Conservation (phyloP, 768 basidiomycete species). For the Pisolithus sp. region DNA sequence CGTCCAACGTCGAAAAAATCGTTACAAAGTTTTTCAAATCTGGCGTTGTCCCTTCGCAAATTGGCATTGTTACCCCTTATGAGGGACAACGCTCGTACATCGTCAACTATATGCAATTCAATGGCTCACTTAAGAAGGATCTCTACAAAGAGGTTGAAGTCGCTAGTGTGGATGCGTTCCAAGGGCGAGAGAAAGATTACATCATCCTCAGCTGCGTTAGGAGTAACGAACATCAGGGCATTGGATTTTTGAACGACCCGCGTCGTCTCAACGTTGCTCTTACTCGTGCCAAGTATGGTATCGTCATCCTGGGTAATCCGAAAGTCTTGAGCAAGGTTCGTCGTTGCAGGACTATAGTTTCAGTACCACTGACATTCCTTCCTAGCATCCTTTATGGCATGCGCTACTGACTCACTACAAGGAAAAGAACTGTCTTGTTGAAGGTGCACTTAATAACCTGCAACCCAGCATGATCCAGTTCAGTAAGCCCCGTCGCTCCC, state of each 20-base stretch:
- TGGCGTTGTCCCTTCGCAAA: constrained; percentile 90
- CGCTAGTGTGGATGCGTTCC: constrained; percentile 98
- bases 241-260: constrained; percentile 98
- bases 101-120: constrained; percentile 99
- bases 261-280: constrained; percentile 94
- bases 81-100: constrained; percentile 98
- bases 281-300: constrained; percentile 95
- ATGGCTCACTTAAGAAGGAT: constrained; percentile 98
- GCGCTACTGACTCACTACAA: constrained; percentile 98
- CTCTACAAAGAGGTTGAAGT: constrained; percentile 99
- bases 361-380: constrained; percentile 9
- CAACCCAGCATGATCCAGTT: constrained; percentile 99
- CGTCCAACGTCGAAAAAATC: constrained; percentile 99
- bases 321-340: constrained; percentile 97
- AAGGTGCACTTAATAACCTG: constrained; percentile 92
- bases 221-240: constrained; percentile 99
- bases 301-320: constrained; percentile 99
- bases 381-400: constrained; percentile 95
- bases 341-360: constrained; percentile 2
- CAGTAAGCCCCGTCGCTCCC: constrained; percentile 89
- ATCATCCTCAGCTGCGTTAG: constrained; percentile 97
- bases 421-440: constrained; percentile 88
- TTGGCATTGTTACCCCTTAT: constrained; percentile 98
- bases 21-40: constrained; percentile 99
- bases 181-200: constrained; percentile 99